A percentile compares a stretch with the other conserved stretches of the same genome.
phyloP scores from a whole-genome alignment of 768 basidiomycete species.

The Royoungia palumana region DNA sequence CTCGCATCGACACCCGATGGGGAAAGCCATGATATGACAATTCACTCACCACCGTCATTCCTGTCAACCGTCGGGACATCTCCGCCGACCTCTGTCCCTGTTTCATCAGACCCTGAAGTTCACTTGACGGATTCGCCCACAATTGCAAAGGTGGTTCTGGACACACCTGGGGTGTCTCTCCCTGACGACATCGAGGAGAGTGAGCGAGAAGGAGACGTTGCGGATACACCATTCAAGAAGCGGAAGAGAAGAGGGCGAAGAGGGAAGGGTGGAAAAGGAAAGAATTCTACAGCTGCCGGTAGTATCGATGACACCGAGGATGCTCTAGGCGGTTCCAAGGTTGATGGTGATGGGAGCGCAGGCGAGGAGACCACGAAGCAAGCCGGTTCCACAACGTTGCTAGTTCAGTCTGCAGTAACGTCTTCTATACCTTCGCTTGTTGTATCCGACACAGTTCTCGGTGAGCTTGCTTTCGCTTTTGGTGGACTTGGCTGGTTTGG shows the following conservation, averaged over 20 bases:
- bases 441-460: conserved; percentile 73
- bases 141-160: conserved; percentile 3
- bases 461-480: conserved; percentile 38
- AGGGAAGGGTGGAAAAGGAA: conserved; percentile 53
- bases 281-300: conserved; percentile 4
- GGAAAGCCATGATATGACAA: neutral
- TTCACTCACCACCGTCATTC: neutral
- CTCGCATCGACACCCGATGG: conserved; percentile 1
- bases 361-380: conserved; percentile 16
- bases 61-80: neutral
- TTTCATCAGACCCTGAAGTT: neutral
- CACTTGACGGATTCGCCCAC: conserved; percentile 6
- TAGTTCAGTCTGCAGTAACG: conserved; percentile 25
- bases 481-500: neutral
- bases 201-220: conserved; percentile 48
- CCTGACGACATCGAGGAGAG: conserved; percentile 53
- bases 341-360: conserved; percentile 28
- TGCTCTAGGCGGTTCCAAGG: conserved; percentile 33
- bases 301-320: conserved; percentile 24
- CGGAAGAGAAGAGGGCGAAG: conserved; percentile 41
- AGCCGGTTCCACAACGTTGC: conserved; percentile 12
- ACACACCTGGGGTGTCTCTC: conserved; percentile 3
- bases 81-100: neutral
- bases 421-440: conserved; percentile 47
- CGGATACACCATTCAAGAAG: conserved; percentile 43